Percentiles rank a stretch among this genome's conserved stretches.
Evolutionary conservation across 371 early-diverging fungal species (phyloP).

Genomic region (Syncephalastrum sp.): DNA sequence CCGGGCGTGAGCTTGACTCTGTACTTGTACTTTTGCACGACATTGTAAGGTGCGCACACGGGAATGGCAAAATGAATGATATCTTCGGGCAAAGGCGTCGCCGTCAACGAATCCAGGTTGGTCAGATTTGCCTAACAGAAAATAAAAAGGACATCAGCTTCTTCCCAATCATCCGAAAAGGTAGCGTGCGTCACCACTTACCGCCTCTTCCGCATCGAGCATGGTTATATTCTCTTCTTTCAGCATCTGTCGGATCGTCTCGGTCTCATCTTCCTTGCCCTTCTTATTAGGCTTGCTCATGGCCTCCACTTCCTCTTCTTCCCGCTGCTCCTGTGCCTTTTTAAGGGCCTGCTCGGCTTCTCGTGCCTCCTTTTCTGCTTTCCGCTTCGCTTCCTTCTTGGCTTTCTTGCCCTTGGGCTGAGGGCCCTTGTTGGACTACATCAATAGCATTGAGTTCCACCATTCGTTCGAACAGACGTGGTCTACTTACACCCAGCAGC

Average conservation of each 20-base stretch:
- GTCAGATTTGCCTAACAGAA: conserved; percentile 50
- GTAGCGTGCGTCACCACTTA: conserved; percentile 8
- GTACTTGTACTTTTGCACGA: conserved; percentile 91
- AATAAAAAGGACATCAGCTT: not conserved
- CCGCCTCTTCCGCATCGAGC: conserved; percentile 64
- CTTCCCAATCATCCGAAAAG: not conserved
- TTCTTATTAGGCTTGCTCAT: conserved; percentile 13
- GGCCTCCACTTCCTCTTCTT: conserved; percentile 39
- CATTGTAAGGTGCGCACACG: conserved; percentile 93
- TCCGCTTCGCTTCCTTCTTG: conserved; percentile 58
- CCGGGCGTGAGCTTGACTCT: conserved; percentile 97
- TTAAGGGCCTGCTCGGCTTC: conserved; percentile 10
- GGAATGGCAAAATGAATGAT: conserved; percentile 88
- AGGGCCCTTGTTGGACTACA: conserved; percentile 68
- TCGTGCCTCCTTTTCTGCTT: conserved; percentile 38
- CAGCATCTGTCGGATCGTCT: conserved; percentile 64
- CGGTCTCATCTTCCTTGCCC: conserved; percentile 41
- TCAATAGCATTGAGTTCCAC: not conserved
- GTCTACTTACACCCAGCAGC: conserved; percentile 65
- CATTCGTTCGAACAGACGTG: not conserved
- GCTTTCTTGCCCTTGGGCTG: conserved; percentile 75
- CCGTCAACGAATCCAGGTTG: conserved; percentile 78
- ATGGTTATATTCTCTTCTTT: conserved; percentile 75
- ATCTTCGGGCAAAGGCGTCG: conserved; percentile 79
- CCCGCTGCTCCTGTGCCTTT: conserved; percentile 26